These are phyloP conservation scores for Didymellaceae sp. DNA, from an alignment of 2,329 filamentous ascomycete species.

Conservation along the genomic window DNA sequence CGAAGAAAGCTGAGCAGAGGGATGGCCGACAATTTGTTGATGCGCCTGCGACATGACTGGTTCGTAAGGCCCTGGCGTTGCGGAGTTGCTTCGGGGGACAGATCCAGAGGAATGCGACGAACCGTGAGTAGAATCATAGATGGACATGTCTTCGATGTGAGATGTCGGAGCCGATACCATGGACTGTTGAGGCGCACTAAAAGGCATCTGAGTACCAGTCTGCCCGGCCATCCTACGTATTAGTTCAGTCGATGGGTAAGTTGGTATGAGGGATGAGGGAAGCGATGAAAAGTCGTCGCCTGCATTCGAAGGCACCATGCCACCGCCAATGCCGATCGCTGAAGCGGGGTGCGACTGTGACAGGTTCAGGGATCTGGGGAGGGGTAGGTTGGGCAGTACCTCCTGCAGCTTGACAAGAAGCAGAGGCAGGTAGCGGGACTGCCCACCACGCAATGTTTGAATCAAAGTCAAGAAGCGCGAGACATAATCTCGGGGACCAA, in stretches of 20 bases:
- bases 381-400: constrained; percentile 62
- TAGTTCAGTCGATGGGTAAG: constrained; percentile 43
- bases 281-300: constrained; percentile 38
- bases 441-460: constrained; percentile 73
- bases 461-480: constrained; percentile 71
- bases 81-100: constrained; percentile 40
- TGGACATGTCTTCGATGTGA: constrained; percentile 44
- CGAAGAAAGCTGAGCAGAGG: constrained; percentile 32
- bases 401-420: constrained; percentile 78
- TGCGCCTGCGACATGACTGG: constrained; percentile 36
- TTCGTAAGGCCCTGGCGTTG: constrained; percentile 45
- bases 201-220: constrained; percentile 44
- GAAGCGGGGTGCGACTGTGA: constrained; percentile 36
- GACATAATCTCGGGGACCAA: constrained; percentile 72
- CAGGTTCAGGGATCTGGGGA: constrained; percentile 45
- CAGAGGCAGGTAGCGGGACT: constrained; percentile 78
- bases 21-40: constrained; percentile 31
- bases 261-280: constrained; percentile 34
- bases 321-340: constrained; percentile 36
- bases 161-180: constrained; percentile 39
- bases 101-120: constrained; percentile 42
- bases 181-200: constrained; percentile 41
- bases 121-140: constrained; percentile 44
- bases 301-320: constrained; percentile 40
- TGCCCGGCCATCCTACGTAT: constrained; percentile 46